Base-by-base conservation (phyloP, 208 protist species). In the Trypanosoma scelopori region DNA sequence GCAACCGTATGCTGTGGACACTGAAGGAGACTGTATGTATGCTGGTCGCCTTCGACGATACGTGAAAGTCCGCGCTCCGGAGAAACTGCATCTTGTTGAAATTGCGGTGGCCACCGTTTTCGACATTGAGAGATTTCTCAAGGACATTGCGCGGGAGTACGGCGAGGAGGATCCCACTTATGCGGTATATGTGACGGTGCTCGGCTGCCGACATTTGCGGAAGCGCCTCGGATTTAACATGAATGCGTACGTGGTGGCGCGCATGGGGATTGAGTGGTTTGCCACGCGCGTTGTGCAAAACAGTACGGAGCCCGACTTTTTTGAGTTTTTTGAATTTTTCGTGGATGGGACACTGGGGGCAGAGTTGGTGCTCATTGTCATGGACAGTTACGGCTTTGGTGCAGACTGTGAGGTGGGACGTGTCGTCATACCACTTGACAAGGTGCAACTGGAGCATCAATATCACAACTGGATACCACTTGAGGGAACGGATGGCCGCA, bases 111-210 rank as follows among this genome's bases (percentile, higher is more conserved):
- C 76, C 27, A 93, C 86, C 6, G 77, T 91, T 13, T 92, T 89
- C 53, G 89, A 95, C 62, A 90, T 92, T 69, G 86, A 95, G 61
- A 81, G 78, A 32, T 91, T 93, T 69, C 77, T 95, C 68, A 79
- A 72, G 27, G 78, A 91, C 60, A 47, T 95, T 43, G 65, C 80
- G 13, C 48, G 66, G 18, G 62, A 76, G 48, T 87, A 89, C 72
- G 84, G 84, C 2, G 78, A 84, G 45, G 86, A 93, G 53, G 81
- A 88, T 61, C 71, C 77, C 0, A 87, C 84, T 9, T 86, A 85
- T 49, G 86, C 65, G 16, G 60, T 95, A 18, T 91, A 84, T 73
- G 71, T 93, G 43, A 92, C 86, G 45, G 67, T 95, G 22, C 63
- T 85, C 6, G 86, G 89, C 47, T 93, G 86, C 57, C 84, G 86